Evolutionary conservation across 2,329 filamentous ascomycete species (phyloP).

Genomic region (Cercospora sp.): DNA sequence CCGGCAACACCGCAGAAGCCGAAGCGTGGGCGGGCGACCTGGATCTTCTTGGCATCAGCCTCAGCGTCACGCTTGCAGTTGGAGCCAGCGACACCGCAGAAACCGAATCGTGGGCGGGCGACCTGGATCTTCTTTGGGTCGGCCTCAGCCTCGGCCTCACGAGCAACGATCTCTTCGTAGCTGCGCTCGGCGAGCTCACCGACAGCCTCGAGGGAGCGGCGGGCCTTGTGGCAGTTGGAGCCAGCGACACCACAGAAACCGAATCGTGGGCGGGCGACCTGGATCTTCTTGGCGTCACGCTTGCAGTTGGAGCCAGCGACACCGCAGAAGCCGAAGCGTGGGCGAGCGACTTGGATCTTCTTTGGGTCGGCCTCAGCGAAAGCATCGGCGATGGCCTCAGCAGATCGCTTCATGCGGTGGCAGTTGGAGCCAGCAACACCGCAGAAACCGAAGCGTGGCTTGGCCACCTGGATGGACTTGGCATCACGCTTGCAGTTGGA

Average conservation of each 20-base stretch:
- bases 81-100: slow-evolving; percentile 44
- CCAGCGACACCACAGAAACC: slow-evolving; percentile 26
- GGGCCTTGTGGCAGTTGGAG: slow-evolving; percentile 40
- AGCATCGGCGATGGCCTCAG: slow-evolving; percentile 44
- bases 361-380: slow-evolving; percentile 23
- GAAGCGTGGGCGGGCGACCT: slow-evolving; percentile 17
- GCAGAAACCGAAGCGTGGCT: slow-evolving; percentile 17
- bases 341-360: slow-evolving; percentile 28
- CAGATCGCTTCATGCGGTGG: slow-evolving; percentile 42
- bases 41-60: slow-evolving; percentile 3
- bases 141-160: slow-evolving; percentile 30
- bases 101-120: slow-evolving; percentile 11
- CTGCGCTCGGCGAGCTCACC: slow-evolving; percentile 24
- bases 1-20: slow-evolving; percentile 44
- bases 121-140: slow-evolving; percentile 24
- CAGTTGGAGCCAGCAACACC: slow-evolving; percentile 25
- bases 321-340: slow-evolving; percentile 39
- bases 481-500: not conserved
- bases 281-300: slow-evolving; percentile 30
- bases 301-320: slow-evolving; percentile 44
- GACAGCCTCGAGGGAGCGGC: slow-evolving; percentile 46
- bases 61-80: slow-evolving; percentile 39
- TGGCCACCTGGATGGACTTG: slow-evolving; percentile 25
- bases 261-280: not conserved
- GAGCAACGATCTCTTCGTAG: slow-evolving; percentile 23